Evolutionary conservation across 495 filamentous ascomycete genomes (phyloP), one percentile per base, ranked within the genome.

Genomic region (Friedmanniomyces endolithicus): DNA sequence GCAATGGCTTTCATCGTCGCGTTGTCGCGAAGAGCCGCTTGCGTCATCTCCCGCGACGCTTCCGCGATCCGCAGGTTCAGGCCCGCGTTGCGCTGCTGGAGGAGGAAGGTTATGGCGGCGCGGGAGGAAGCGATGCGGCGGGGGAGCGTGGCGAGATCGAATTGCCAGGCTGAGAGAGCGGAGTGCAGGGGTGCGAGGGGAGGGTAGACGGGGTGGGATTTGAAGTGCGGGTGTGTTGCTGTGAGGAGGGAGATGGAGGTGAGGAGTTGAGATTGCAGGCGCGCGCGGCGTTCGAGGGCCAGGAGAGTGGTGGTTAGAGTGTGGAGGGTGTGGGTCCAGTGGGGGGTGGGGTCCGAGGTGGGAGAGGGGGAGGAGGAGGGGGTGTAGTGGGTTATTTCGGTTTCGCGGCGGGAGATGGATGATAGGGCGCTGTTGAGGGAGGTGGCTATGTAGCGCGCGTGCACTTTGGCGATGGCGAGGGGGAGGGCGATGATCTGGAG

Each of bases 1-100:
- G 61, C 52, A 19, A 63, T 63, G 4, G 57, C 57, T 47, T 60
- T 63, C 61, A 63, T 63, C 19, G 37, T 46, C 7, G 52, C 52
- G n/a, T 31, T 47, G 25, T 54, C 52, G 22, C 23, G 7, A 9
- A 50, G 12, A 2, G 53, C 27, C 11, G 53, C 53, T 27, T 56
- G 11, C 17, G 46, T 33, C 29, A 56, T 56, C 22, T 41, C 48
- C 9, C 33, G 43, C 12, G 44, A 35, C 2, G 56, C 48, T 35
- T 58, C 22, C 6, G 59, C 49, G 23, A 62, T 44, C 16, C 51
- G 37, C 44, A 62, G 57, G 37, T 50, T 54, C 17, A 37, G 25
- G 2, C 25, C 22, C 2, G 29, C 39, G 29, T 53, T 52, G 22
- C 59, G 49, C 25, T 58, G 55, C 24, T 50, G 19, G 45, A 55